Percentiles rank a stretch among this genome's conserved stretches.
phyloP scores from a whole-genome alignment of 176 grass and related monocot species.

The Pharus latifolius region DNA sequence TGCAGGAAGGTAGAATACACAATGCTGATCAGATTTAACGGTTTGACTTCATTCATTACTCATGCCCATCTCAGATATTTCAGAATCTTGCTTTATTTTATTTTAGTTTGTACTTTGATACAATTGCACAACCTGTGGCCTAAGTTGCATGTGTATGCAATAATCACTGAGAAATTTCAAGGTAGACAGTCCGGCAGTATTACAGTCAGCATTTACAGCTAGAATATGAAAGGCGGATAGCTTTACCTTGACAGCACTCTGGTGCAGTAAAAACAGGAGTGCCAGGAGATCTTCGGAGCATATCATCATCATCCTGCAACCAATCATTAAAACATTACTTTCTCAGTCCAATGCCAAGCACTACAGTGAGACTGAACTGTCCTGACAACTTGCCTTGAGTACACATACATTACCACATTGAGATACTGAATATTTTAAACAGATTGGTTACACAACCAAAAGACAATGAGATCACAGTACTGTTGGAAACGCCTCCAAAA shows the following conservation, averaged over 20 bases:
- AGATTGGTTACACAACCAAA: not conserved
- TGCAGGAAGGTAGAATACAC: constrained; percentile 10
- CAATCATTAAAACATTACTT: not conserved
- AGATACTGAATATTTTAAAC: not conserved
- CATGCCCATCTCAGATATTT: no score
- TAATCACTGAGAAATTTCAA: not conserved
- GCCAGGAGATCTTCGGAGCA: constrained; percentile 70
- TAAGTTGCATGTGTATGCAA: no score
- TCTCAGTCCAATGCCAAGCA: not conserved
- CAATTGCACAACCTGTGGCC: no score
- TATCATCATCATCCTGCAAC: constrained; percentile 78
- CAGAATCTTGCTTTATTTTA: no score
- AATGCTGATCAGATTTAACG: constrained; percentile 1
- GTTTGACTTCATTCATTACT: not conserved
- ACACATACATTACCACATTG: not conserved
- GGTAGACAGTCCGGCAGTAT: not conserved
- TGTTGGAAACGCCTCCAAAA: not conserved
- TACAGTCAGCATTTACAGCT: not conserved
- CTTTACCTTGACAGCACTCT: constrained; percentile 81
- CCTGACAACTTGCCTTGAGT: not conserved
- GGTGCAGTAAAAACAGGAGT: constrained; percentile 92
- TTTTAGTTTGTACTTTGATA: no score
- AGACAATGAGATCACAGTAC: not conserved
- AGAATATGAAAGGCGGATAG: not conserved
- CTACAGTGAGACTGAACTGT: not conserved